Base-by-base conservation (phyloP, 768 basidiomycete genomes). In the Polyporus arcularius region DNA sequence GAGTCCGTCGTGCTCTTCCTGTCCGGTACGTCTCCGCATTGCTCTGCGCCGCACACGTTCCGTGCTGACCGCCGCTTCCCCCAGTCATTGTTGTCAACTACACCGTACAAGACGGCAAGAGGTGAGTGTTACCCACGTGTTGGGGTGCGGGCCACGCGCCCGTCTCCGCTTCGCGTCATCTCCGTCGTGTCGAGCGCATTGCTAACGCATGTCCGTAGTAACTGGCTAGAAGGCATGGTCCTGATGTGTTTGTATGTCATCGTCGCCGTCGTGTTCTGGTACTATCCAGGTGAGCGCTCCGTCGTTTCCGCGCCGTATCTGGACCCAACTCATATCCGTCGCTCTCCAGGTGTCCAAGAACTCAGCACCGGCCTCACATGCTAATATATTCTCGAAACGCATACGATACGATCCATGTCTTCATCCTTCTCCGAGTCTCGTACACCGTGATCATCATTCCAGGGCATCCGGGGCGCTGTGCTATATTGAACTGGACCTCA, bases 211-310 rank as follows among this genome's bases (percentile, higher is more conserved):
- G 39, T 38, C 31, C 26, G 28, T 46, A 60, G 66, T 51, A 96
- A 96, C 71, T 97, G 94, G 87, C 79, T 97, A 21, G 94, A 96
- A 73, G 93, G 92, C 38, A 73, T 86, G 69, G 85, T 92, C 58
- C 79, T 93, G 28, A 85, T 92, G 63, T 85, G 86, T 57, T 72
- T 85, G 18, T 86, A 85, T 68, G 69, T 84, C 55, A 84, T 87
- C 61, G 75, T 86, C 58, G 81, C 78, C 21, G 78, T 84, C 35
- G 74, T 74, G 15, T 83, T 82, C 67, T 82, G 82, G 82, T 82
- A 74, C 62, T 83, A 83, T 63, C 81, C 80, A 4, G 79, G 79
- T 79, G 66, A 16, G 76, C 61, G 46, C 21, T 21, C 9, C 16
- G 28, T 10, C 48, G 26, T 46, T n/a, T 40, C 18, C n/a, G 41